These are phyloP conservation scores for Colletotrichum sp. DNA, from an alignment of 2,329 filamentous ascomycete species.

Conservation along the genomic window DNA sequence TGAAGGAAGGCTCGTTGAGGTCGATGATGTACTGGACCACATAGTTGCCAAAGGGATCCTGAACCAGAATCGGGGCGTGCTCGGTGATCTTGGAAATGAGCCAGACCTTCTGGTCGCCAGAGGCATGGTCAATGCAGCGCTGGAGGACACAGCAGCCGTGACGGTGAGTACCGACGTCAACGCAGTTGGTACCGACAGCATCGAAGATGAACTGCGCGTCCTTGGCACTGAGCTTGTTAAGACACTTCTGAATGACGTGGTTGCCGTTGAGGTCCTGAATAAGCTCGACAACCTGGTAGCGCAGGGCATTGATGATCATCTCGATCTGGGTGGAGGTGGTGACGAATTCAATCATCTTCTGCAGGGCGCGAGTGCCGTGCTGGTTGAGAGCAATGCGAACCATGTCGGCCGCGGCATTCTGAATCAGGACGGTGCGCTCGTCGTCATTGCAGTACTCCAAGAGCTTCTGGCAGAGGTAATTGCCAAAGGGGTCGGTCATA, in stretches of 20 bases:
- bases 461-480: slow-evolving; percentile 98
- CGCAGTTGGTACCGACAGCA: slow-evolving; percentile 84
- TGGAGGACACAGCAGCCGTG: slow-evolving; percentile 98
- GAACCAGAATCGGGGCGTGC: slow-evolving; percentile 87
- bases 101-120: slow-evolving; percentile 85
- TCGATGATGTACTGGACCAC: slow-evolving; percentile 99
- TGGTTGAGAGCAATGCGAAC: slow-evolving; percentile 95
- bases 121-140: slow-evolving; percentile 96
- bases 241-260: slow-evolving; percentile 98
- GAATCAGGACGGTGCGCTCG: slow-evolving; percentile 90
- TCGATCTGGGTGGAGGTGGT: slow-evolving; percentile 83
- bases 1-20: slow-evolving; percentile 85
- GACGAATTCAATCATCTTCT: slow-evolving; percentile 99
- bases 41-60: slow-evolving; percentile 98
- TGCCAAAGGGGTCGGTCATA: slow-evolving; percentile 99
- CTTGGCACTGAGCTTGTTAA: slow-evolving; percentile 85
- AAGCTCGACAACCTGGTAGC: slow-evolving; percentile 85
- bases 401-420: slow-evolving; percentile 86
- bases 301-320: slow-evolving; percentile 85
- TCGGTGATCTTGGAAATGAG: slow-evolving; percentile 87
- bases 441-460: slow-evolving; percentile 95
- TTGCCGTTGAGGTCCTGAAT: slow-evolving; percentile 99
- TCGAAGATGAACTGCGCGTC: slow-evolving; percentile 98
- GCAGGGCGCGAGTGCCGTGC: slow-evolving; percentile 92
- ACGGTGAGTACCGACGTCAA: slow-evolving; percentile 93